These are phyloP conservation scores for Talaromyces atroroseus DNA, from an alignment of 2,329 filamentous ascomycete species.

Conservation along the genomic window DNA sequence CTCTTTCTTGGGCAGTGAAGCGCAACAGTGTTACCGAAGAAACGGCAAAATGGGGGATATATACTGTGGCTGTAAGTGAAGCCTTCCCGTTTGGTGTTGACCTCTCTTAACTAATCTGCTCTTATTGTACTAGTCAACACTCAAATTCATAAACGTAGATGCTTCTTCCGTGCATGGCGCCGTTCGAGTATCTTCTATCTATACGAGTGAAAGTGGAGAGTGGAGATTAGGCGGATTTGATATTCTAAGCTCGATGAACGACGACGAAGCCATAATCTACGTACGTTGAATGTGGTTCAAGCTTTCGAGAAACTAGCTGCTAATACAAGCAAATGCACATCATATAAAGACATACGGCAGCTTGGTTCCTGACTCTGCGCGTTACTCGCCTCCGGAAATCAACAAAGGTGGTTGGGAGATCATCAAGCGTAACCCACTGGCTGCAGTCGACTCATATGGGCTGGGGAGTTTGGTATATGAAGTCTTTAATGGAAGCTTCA, in stretches of 20 bases:
- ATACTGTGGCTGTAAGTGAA: slow-evolving; percentile 66
- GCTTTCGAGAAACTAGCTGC: slow-evolving; percentile 7
- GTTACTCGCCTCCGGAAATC: slow-evolving; percentile 84
- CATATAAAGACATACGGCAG: slow-evolving; percentile 69
- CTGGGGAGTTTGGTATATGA: slow-evolving; percentile 82
- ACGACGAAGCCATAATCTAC: slow-evolving; percentile 90
- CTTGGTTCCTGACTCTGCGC: slow-evolving; percentile 73
- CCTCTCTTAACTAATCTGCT: neutral
- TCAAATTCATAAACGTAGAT: slow-evolving; percentile 95
- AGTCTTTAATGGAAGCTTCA: slow-evolving; percentile 82
- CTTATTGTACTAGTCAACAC: slow-evolving; percentile 59
- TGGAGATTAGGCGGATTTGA: slow-evolving; percentile 97
- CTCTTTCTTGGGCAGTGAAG: slow-evolving; percentile 83
- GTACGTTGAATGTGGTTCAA: slow-evolving; percentile 38
- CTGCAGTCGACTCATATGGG: slow-evolving; percentile 81
- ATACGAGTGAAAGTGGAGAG: slow-evolving; percentile 91
- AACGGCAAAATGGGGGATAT: slow-evolving; percentile 94
- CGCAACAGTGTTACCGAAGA: slow-evolving; percentile 82
- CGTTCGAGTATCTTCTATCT: slow-evolving; percentile 78
- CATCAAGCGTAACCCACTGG: slow-evolving; percentile 74
- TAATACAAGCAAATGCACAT: slow-evolving; percentile 16
- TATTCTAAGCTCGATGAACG: slow-evolving; percentile 87
- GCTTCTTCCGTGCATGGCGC: slow-evolving; percentile 86
- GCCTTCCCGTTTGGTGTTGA: neutral
- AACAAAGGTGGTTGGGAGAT: slow-evolving; percentile 83